Base-by-base conservation (phyloP, 345 rosid genomes). In the Lepidium sativum region DNA sequence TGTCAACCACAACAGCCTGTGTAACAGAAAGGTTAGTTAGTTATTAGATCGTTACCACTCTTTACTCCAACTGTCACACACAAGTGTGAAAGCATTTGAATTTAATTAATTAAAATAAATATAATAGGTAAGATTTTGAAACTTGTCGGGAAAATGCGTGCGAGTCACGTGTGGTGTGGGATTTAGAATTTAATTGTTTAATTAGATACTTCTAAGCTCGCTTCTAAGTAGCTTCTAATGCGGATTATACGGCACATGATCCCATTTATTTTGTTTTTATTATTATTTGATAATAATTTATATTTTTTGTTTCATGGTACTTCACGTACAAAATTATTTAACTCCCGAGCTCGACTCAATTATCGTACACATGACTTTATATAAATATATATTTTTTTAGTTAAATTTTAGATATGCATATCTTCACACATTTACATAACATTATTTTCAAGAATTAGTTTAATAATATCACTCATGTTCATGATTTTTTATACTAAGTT, bases 241-340 rank as follows among this genome's bases (percentile, higher is more conserved):
- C 82, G 85, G 73, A 63, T 78, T 79, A 78, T 53, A 79, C 88
- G 83, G 82, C 82, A 31, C 21, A 51, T 61, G 72, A 63, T 73
- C 70, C 73, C 74, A 32, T 45, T 40, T 47, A 6, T 16, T 8
- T 14, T 33, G 7, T 18, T 54, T 17, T 45, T 44, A 16, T 16
- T 2, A 27, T 27, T 27, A 27, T 27, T 27, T 27, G 7, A 6
- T 27, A 27, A 27, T 27, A 27, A 27, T 27, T 27, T 27, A 6
- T 27, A 27, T 20, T 11, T 9, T 13, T 35, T 34, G 54, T 58
- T 51, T 32, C 37, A 35, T 66, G 56, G 55, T 29, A 63, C 75
- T 35, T 4, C 9, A 64, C 41, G 34, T 39, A 56, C 29, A 15
- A 1, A 9, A 47, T 69, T 53, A 62, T 62, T 35, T 53, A 5